Evolutionary conservation across 2,329 filamentous ascomycete species (phyloP).

Genomic region (Zelopaecilomyces penicillatus): DNA sequence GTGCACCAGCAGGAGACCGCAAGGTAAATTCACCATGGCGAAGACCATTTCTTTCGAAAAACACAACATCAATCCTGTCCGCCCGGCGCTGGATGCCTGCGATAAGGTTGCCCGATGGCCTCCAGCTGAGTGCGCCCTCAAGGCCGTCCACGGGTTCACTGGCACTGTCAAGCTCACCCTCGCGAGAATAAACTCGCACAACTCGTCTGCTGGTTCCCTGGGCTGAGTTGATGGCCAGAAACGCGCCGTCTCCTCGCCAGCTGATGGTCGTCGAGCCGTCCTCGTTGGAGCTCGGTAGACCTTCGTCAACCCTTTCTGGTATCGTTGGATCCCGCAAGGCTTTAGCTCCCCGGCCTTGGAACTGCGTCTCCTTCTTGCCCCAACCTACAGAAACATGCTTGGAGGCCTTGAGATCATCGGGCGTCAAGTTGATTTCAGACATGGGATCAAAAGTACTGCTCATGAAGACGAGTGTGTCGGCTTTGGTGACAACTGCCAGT

Average conservation of each 20-base stretch:
- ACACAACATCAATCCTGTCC: constrained; percentile 71
- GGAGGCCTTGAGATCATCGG: constrained; percentile 75
- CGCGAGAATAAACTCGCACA: constrained; percentile 82
- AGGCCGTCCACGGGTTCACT: constrained; percentile 91
- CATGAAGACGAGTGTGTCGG: constrained; percentile 80
- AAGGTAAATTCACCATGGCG: constrained; percentile 93
- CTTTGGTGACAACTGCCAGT: constrained; percentile 71
- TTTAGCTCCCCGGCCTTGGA: constrained; percentile 81
- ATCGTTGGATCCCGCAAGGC: constrained; percentile 89
- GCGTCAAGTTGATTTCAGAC: constrained; percentile 61
- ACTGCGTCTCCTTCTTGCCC: constrained; percentile 98
- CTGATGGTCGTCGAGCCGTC: constrained; percentile 65
- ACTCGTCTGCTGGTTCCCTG: constrained; percentile 62
- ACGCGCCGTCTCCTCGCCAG: constrained; percentile 93
- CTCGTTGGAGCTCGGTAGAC: constrained; percentile 65
- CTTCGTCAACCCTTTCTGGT: constrained; percentile 83
- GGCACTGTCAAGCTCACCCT: constrained; percentile 83
- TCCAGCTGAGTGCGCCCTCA: constrained; percentile 83
- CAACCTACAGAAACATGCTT: constrained; percentile 95
- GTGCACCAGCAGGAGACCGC: constrained; percentile 51
- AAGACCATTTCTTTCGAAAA: constrained; percentile 95
- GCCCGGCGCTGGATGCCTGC: constrained; percentile 71
- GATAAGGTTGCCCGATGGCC: constrained; percentile 82
- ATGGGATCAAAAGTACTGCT: constrained; percentile 82
- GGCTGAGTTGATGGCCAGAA: constrained; percentile 77